phyloP scores from a whole-genome alignment of 1,284 basidiomycete species.

The Apiotrichum sp. region DNA sequence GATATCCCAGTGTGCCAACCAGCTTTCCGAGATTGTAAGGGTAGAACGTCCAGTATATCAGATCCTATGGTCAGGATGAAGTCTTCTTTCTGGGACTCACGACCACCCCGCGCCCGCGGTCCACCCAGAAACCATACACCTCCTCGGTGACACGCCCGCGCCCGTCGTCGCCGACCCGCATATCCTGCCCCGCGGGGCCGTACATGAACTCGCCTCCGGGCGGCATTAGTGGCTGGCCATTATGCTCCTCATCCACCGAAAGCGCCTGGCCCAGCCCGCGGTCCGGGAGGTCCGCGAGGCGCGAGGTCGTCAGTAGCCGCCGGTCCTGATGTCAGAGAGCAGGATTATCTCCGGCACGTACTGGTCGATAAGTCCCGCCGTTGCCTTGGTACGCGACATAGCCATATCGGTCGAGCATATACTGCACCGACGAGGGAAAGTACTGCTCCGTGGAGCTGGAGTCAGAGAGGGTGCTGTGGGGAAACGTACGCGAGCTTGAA shows the following conservation, averaged over 20 bases:
- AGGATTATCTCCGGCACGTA: not conserved
- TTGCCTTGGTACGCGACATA: conserved; percentile 17
- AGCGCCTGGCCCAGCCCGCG: conserved; percentile 20
- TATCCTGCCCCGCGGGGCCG: conserved; percentile 31
- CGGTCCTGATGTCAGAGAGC: conserved; percentile 13
- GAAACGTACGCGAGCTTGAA: conserved; percentile 38
- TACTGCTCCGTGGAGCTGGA: conserved; percentile 30
- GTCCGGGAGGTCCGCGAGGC: conserved; percentile 21
- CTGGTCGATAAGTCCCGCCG: conserved; percentile 4
- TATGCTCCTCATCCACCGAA: conserved; percentile 28
- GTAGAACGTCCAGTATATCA: conserved; percentile 46
- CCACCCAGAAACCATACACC: conserved; percentile 43
- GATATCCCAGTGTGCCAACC: conserved; percentile 34
- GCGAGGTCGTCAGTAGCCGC: conserved; percentile 17
- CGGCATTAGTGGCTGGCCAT: conserved; percentile 32
- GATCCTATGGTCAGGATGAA: conserved; percentile 24
- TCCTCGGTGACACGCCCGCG: conserved; percentile 30
- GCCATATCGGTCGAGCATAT: conserved; percentile 38
- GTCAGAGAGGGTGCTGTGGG: not conserved
- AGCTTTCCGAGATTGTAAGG: conserved; percentile 45
- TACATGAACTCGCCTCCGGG: conserved; percentile 27
- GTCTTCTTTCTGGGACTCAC: conserved; percentile 21
- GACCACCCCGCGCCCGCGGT: conserved; percentile 32
- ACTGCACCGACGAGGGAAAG: conserved; percentile 40
- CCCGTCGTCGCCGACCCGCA: conserved; percentile 20